Percentiles rank a stretch among this genome's conserved stretches.
Conservation (phyloP, 1,139 yeast genomes). For the Geotrichum siamense region DNA sequence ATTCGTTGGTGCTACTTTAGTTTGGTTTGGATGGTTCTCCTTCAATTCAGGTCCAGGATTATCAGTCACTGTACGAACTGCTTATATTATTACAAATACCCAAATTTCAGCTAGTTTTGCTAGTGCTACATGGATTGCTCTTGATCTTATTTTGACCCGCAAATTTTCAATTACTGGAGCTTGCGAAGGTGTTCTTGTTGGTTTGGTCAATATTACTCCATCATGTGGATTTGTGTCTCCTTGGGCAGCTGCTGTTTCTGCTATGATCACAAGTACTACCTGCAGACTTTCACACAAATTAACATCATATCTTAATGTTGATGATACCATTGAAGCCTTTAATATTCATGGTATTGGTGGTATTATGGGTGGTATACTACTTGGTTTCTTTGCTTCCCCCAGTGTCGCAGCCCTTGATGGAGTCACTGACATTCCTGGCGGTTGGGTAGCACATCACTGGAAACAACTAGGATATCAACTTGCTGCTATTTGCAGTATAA, state of each 20-base stretch:
- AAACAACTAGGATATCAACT: slow-evolving; percentile 85
- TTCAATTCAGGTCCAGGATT: slow-evolving; percentile 66
- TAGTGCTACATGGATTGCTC: slow-evolving; percentile 82
- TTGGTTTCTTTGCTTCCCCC: slow-evolving; percentile 79
- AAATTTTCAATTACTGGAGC: slow-evolving; percentile 94
- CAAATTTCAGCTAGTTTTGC: slow-evolving; percentile 86
- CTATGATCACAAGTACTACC: slow-evolving; percentile 68
- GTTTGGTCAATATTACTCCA: slow-evolving; percentile 95
- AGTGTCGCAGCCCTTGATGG: slow-evolving; percentile 84
- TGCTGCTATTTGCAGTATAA: slow-evolving; percentile 68
- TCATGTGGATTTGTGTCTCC: slow-evolving; percentile 87
- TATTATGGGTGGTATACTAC: slow-evolving; percentile 77
- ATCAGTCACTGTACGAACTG: slow-evolving; percentile 59
- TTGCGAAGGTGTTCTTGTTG: slow-evolving; percentile 92
- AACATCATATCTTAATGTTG: slow-evolving; percentile 72
- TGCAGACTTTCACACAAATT: slow-evolving; percentile 88
- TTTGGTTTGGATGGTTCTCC: slow-evolving; percentile 71
- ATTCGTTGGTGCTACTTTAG: slow-evolving; percentile 63
- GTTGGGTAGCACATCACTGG: slow-evolving; percentile 88
- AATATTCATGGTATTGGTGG: slow-evolving; percentile 99
- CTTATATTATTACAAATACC: slow-evolving; percentile 84
- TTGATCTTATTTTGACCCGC: slow-evolving; percentile 78
- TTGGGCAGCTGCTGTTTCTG: slow-evolving; percentile 85
- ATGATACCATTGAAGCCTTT: slow-evolving; percentile 88
- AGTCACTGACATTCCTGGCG: slow-evolving; percentile 73